Base-by-base conservation (phyloP, 2,329 filamentous ascomycete genomes). In the Myriangium duriaei region DNA sequence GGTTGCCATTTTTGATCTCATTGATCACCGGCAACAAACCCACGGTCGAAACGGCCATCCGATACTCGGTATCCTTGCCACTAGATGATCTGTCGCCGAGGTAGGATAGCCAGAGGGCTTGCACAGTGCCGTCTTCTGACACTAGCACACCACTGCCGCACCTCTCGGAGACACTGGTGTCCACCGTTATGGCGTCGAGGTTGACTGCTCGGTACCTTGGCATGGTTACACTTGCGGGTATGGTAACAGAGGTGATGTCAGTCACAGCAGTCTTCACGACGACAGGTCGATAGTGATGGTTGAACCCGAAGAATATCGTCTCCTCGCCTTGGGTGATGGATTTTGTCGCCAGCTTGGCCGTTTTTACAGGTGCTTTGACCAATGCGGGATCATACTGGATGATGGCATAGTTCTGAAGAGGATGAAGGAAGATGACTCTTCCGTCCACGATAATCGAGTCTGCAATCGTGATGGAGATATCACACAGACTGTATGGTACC, bases 281-380 rank as follows among this genome's bases (percentile, higher is more conserved):
- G 3, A 96, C 88, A 29, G 95, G 84, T 24, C 88, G 77, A 44
- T 88, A 80, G 47, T 95, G 96, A 48, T 92, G 79, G 56, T 98
- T 98, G 65, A 94, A 92, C n/a, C 91, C 92, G 45, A 98, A 81
- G 61, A 98, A 98, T 48, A 94, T 87, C 0, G 87, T 95, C 41
- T 88, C 81, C 34, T 87, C 84, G 24, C 91, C 91, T 63, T 96
- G 91, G 36, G 85, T 87, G 56, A 96, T 85, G 50, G 78, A 76
- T 40, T 83, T 76, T 4, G 69, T 76, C 52, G 85, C 85, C 34
- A 98, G 71, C 50, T 76, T 82, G 4, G 92, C 91, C 46, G 82
- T 88, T 64, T 87, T 75, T 10, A 98, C 87, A 1, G 91, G 87
- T 2, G 88, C 91, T 52, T 93, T 76, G n/a, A 96, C 92, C 12